A percentile compares a stretch with the other conserved stretches of the same genome.
These are phyloP conservation scores for Lotus japonicus DNA, from an alignment of 306 rosid genomes.

Conservation along the genomic window DNA sequence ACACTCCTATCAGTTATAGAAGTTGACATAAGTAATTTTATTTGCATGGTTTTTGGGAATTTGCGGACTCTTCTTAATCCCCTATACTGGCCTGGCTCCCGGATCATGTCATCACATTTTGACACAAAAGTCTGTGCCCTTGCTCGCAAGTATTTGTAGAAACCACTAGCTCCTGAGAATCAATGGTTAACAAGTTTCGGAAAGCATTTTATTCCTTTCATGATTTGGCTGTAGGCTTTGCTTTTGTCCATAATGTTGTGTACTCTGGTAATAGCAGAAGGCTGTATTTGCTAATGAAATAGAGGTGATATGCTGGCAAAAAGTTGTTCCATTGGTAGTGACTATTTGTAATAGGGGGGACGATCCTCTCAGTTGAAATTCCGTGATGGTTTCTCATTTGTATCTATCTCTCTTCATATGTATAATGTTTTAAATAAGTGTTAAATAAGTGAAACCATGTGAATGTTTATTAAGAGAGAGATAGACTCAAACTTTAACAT, in stretches of 20 bases:
- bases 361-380: too few species aligned
- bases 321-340: slow-evolving; percentile 11
- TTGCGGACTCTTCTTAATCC: slow-evolving; percentile 89
- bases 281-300: slow-evolving; percentile 3
- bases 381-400: too few species aligned
- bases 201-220: not conserved
- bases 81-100: slow-evolving; percentile 88
- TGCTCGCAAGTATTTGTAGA: slow-evolving; percentile 77
- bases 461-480: too few species aligned
- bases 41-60: slow-evolving; percentile 15
- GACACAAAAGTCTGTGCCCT: slow-evolving; percentile 95
- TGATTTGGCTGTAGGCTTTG: slow-evolving; percentile 1
- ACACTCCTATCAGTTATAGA: not conserved
- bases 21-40: not conserved
- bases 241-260: slow-evolving; percentile 14
- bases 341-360: slow-evolving; percentile 17
- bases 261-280: not conserved
- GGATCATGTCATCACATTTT: slow-evolving; percentile 82
- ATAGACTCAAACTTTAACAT: too few species aligned
- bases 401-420: too few species aligned
- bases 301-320: slow-evolving; percentile 2
- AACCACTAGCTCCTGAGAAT: not conserved
- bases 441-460: too few species aligned
- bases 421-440: too few species aligned
- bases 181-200: not conserved